These are phyloP conservation scores for Colletotrichum tofieldiae DNA, from an alignment of 2,329 filamentous ascomycete species.

Conservation along the genomic window DNA sequence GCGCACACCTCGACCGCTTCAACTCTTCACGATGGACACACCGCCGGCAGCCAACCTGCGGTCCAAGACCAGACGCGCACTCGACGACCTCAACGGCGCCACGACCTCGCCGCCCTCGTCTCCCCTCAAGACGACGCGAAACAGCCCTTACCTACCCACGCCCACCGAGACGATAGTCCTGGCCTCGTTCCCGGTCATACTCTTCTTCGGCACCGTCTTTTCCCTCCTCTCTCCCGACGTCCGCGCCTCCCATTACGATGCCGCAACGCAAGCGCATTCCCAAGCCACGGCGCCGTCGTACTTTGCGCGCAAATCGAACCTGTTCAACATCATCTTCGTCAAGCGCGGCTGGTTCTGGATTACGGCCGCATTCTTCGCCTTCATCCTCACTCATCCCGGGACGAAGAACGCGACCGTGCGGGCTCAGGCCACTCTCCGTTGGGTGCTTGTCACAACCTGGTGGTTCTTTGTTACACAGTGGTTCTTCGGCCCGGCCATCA, in stretches of 20 bases:
- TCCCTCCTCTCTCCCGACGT: conserved; percentile 82
- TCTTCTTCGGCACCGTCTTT: conserved; percentile 87
- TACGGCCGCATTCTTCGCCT: conserved; percentile 79
- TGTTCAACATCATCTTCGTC: conserved; percentile 94
- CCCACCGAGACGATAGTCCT: conserved; percentile 77
- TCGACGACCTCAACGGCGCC: conserved; percentile 40
- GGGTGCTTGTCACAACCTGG: conserved; percentile 78
- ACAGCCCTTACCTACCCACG: conserved; percentile 78
- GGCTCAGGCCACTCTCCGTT: conserved; percentile 76
- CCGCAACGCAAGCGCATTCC: conserved; percentile 74
- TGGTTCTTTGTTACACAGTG: conserved; percentile 96
- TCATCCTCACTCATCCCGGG: conserved; percentile 78
- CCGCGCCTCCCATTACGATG: conserved; percentile 75
- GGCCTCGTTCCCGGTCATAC: conserved; percentile 80
- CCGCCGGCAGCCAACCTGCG: conserved; percentile 42
- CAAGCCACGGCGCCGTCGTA: conserved; percentile 79
- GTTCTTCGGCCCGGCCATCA: conserved; percentile 93
- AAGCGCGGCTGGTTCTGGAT: conserved; percentile 97
- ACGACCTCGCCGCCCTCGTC: conserved; percentile 23
- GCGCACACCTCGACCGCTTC: not conserved
- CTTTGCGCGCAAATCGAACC: conserved; percentile 93
- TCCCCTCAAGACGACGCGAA: conserved; percentile 52
- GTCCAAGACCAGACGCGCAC: conserved; percentile 41
- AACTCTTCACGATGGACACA: conserved; percentile 38
- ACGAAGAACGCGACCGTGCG: conserved; percentile 50